Percentiles rank a stretch among this genome's conserved stretches.
Conservation (phyloP, 257 asterid species). For the Solanum appendiculatum region DNA sequence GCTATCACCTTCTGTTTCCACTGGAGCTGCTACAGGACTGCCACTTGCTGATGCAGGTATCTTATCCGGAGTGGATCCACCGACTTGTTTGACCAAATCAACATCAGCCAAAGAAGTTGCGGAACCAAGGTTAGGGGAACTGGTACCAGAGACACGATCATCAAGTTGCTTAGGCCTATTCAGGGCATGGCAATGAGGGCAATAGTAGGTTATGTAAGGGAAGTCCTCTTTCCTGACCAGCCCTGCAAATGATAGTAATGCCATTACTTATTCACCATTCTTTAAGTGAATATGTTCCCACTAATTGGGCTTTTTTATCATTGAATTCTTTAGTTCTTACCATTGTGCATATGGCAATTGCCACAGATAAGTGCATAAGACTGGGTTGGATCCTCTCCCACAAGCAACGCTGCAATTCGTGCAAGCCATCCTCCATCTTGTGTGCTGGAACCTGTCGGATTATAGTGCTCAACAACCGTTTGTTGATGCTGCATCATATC, state of each 20-base stretch:
- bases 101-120: slow-evolving; percentile 11
- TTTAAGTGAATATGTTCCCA: not conserved
- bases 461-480: slow-evolving; percentile 55
- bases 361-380: slow-evolving; percentile 81
- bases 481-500: slow-evolving; percentile 33
- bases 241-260: slow-evolving; percentile 35
- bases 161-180: slow-evolving; percentile 45
- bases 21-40: slow-evolving; percentile 6
- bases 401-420: slow-evolving; percentile 71
- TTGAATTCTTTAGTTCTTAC: slow-evolving; percentile 17
- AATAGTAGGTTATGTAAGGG: slow-evolving; percentile 68
- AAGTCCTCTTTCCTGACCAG: slow-evolving; percentile 85
- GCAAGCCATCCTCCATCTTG: slow-evolving; percentile 80
- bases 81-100: slow-evolving; percentile 6
- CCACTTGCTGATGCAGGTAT: slow-evolving; percentile 3
- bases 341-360: slow-evolving; percentile 78
- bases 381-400: slow-evolving; percentile 77
- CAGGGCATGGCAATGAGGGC: slow-evolving; percentile 84
- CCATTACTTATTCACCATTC: not conserved
- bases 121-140: slow-evolving; percentile 24
- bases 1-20: not conserved
- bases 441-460: slow-evolving; percentile 26
- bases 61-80: not conserved
- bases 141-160: slow-evolving; percentile 27
- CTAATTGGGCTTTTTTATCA: not conserved